Evolutionary conservation across 177 flowering plant species (phyloP).

Genomic region (Vitis hybrid): DNA sequence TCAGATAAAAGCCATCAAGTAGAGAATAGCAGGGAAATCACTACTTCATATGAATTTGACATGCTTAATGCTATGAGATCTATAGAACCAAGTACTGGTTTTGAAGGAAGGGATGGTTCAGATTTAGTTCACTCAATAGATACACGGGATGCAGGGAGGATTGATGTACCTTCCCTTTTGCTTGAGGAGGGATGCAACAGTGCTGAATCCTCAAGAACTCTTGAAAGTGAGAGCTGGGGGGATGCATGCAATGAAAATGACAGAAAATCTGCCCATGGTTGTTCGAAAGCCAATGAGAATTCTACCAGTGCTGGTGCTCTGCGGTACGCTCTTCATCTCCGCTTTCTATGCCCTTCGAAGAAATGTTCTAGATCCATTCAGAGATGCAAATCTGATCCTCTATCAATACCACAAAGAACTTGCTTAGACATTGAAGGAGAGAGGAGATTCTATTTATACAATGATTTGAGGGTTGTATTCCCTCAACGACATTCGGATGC

Average conservation of each 20-base stretch:
- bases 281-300: conserved; percentile 58
- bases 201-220: conserved; percentile 1
- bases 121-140: conserved; percentile 11
- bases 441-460: conserved; percentile 78
- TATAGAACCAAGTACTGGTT: conserved; percentile 12
- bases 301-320: conserved; percentile 57
- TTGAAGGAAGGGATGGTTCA: conserved; percentile 19
- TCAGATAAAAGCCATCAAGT: conserved; percentile 15
- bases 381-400: conserved; percentile 58
- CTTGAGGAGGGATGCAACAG: conserved; percentile 6
- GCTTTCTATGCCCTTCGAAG: conserved; percentile 77
- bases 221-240: conserved; percentile 1
- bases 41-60: conserved; percentile 14
- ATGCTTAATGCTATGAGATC: conserved; percentile 15
- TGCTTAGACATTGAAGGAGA: conserved; percentile 40
- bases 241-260: conserved; percentile 21
- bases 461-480: conserved; percentile 85
- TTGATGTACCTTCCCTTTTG: not conserved
- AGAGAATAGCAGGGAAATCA: conserved; percentile 11
- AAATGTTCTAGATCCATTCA: conserved; percentile 51
- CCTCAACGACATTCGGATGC: conserved; percentile 95
- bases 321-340: conserved; percentile 90
- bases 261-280: conserved; percentile 32
- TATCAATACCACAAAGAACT: conserved; percentile 35
- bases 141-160: not conserved